Percentiles rank a stretch among this genome's conserved stretches.
Evolutionary conservation across 345 rosid genomes (phyloP).

Genomic region (Acer saccharum): DNA sequence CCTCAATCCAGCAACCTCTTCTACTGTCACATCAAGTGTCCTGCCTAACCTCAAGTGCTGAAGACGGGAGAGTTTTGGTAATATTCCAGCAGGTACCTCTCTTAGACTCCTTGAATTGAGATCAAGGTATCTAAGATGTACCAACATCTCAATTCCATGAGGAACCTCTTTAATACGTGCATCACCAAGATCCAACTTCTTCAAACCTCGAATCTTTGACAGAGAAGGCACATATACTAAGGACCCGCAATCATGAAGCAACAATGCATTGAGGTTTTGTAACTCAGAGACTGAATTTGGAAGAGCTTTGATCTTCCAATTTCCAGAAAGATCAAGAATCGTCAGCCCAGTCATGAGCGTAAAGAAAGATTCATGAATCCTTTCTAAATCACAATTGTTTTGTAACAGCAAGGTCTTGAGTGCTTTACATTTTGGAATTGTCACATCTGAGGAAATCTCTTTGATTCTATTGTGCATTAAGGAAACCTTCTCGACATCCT

Average conservation of each 20-base stretch:
- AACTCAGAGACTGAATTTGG: conserved; percentile 15
- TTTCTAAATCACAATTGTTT: no score
- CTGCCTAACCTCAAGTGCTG: not conserved
- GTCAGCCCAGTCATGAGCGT: not conserved
- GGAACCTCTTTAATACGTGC: conserved; percentile 14
- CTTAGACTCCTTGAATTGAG: not conserved
- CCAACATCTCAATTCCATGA: conserved; percentile 17
- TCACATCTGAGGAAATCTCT: not conserved
- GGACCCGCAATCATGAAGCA: not conserved
- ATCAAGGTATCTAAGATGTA: conserved; percentile 19
- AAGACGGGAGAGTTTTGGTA: not conserved
- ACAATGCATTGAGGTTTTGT: not conserved
- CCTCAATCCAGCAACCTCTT: no score
- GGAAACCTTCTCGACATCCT: conserved; percentile 17
- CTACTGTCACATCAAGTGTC: no score
- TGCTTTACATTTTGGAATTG: not conserved
- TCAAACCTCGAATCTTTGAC: not conserved
- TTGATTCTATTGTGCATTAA: not conserved
- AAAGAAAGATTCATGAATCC: conserved; percentile 20
- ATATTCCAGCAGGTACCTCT: not conserved
- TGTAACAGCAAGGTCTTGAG: no score
- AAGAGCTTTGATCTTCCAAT: not conserved
- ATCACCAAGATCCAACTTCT: conserved; percentile 16
- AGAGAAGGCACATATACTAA: not conserved
- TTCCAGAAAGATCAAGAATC: conserved; percentile 29